Percentiles rank a stretch among this genome's conserved stretches.
Evolutionary conservation across 768 basidiomycete species (phyloP).

Genomic region (Rubroboletus satanas): DNA sequence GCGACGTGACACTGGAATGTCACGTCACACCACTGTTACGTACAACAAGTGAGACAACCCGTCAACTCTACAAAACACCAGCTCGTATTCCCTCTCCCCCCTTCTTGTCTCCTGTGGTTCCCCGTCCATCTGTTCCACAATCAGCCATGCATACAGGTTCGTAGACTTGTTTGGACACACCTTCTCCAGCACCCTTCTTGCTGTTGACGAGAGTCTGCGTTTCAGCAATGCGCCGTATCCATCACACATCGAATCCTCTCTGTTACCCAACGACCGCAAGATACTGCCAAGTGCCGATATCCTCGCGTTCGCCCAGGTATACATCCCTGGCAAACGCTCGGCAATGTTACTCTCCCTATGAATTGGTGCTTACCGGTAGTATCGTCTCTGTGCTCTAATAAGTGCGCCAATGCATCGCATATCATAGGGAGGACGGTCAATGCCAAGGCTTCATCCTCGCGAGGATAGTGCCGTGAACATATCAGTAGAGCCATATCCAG

Average conservation of each 20-base stretch:
- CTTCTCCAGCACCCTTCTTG: slow-evolving; percentile 27
- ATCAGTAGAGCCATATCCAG: slow-evolving; percentile 48
- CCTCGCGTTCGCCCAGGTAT: slow-evolving; percentile 38
- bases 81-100: slow-evolving; percentile 8
- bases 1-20: slow-evolving; percentile 15
- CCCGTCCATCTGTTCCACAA: slow-evolving; percentile 1
- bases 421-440: slow-evolving; percentile 47
- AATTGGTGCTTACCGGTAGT: slow-evolving; percentile 24
- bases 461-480: slow-evolving; percentile 41
- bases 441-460: slow-evolving; percentile 48
- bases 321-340: slow-evolving; percentile 9
- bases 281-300: slow-evolving; percentile 41
- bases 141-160: background rate
- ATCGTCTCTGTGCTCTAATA: slow-evolving; percentile 31
- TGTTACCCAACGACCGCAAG: slow-evolving; percentile 32
- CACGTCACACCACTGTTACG: slow-evolving; percentile 22
- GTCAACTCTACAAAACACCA: slow-evolving; percentile 20
- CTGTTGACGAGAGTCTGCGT: slow-evolving; percentile 28
- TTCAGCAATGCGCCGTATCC: slow-evolving; percentile 31
- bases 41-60: slow-evolving; percentile 19
- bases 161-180: slow-evolving; percentile 12
- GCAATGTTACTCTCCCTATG: background rate
- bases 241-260: slow-evolving; percentile 7
- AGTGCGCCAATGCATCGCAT: slow-evolving; percentile 43
- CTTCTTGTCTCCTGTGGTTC: background rate